These are phyloP conservation scores for Hyaloscypha hepaticicola DNA, from an alignment of 495 filamentous ascomycete species.

Conservation along the genomic window DNA sequence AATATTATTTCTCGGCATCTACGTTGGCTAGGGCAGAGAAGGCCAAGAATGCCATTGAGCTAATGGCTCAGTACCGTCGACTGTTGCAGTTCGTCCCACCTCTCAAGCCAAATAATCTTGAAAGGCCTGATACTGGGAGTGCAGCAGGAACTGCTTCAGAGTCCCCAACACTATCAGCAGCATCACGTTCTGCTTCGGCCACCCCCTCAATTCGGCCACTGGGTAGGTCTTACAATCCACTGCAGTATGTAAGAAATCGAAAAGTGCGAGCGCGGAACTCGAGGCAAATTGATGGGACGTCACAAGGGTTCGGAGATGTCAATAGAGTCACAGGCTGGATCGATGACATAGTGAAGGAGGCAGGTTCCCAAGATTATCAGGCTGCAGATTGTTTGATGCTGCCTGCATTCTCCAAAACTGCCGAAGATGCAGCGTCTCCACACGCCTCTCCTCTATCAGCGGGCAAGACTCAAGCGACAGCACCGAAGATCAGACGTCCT, in stretches of 20 bases:
- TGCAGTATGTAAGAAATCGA: conserved; percentile 84
- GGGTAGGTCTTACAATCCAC: conserved; percentile 75
- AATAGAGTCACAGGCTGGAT: conserved; percentile 71
- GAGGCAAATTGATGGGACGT: conserved; percentile 64
- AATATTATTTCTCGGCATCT: conserved; percentile 70
- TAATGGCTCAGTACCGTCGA: conserved; percentile 76
- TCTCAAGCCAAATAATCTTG: conserved; percentile 47
- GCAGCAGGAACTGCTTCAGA: not conserved
- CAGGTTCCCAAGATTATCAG: conserved; percentile 35
- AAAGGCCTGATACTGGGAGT: conserved; percentile 14
- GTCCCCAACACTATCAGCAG: conserved; percentile 6
- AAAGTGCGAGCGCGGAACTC: conserved; percentile 74
- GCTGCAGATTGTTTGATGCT: conserved; percentile 25
- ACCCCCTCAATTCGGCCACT: conserved; percentile 31
- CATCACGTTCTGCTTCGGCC: conserved; percentile 1
- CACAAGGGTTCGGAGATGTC: conserved; percentile 75
- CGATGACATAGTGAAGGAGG: conserved; percentile 58
- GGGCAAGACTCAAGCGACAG: conserved; percentile 13
- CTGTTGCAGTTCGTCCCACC: conserved; percentile 73
- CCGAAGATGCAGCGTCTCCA: conserved; percentile 22
- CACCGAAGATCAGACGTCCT: conserved; percentile 50
- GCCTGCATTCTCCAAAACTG: conserved; percentile 26
- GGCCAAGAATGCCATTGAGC: conserved; percentile 73
- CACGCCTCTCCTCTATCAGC: conserved; percentile 23
- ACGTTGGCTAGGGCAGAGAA: conserved; percentile 77